A percentile compares a stretch with the other conserved stretches of the same genome.
phyloP scores from a whole-genome alignment of 2,329 filamentous ascomycete species.

The Paradendryphiella salina region DNA sequence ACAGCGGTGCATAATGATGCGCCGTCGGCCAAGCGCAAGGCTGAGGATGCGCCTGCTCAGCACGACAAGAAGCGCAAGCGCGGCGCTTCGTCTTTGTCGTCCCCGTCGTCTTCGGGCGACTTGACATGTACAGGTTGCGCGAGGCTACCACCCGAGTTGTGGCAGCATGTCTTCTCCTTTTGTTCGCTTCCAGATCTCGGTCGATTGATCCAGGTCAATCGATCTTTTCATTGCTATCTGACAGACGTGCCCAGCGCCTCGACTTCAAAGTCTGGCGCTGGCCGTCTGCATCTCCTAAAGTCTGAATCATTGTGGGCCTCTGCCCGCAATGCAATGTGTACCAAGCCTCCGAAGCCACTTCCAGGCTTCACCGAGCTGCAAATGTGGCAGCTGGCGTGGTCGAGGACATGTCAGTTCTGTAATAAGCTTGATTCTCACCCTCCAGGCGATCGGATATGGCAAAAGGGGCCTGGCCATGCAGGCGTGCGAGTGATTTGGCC shows the following conservation, averaged over 20 bases:
- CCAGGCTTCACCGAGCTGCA: constrained; percentile 67
- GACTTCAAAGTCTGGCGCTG: constrained; percentile 35
- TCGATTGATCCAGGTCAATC: constrained; percentile 68
- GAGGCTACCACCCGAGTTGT: constrained; percentile 63
- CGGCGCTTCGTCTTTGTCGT: constrained; percentile 16
- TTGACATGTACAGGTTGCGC: constrained; percentile 35
- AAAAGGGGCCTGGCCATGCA: constrained; percentile 63
- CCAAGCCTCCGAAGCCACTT: constrained; percentile 70
- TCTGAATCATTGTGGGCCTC: constrained; percentile 72
- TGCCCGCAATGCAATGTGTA: constrained; percentile 67
- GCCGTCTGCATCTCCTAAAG: constrained; percentile 51
- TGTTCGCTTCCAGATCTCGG: constrained; percentile 66
- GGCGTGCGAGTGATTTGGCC: constrained; percentile 70
- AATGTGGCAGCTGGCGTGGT: constrained; percentile 74
- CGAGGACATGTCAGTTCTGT: constrained; percentile 70
- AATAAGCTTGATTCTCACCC: constrained; percentile 46
- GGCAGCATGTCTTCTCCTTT: constrained; percentile 71
- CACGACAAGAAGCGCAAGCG: constrained; percentile 43
- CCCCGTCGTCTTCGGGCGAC: constrained; percentile 15
- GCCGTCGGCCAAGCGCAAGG: constrained; percentile 42
- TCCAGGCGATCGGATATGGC: constrained; percentile 53
- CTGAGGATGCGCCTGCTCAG: constrained; percentile 28
- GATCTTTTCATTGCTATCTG: constrained; percentile 61
- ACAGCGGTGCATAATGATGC: constrained; percentile 16
- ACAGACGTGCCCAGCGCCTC: constrained; percentile 43